Evolutionary conservation across 73 alveolate species (phyloP).

Genomic region (Tetrahymena malaccensis): DNA sequence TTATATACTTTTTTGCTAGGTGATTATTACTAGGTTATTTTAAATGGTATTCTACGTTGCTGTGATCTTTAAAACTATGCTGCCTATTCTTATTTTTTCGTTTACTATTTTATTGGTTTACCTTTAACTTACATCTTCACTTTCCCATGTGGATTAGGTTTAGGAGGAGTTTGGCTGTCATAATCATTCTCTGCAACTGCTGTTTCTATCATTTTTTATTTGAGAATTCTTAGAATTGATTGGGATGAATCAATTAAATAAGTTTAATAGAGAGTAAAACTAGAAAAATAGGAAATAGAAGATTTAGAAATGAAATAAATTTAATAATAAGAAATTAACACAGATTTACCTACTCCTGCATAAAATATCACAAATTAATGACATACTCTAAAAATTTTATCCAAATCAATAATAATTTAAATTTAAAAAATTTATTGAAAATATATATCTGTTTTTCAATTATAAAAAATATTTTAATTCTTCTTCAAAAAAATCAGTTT

Average conservation of each 20-base stretch:
- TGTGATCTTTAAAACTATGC: not conserved
- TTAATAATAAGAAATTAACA: not conserved
- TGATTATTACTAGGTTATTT: not conserved
- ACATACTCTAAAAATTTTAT: too few relatives aligned
- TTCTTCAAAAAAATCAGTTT: not conserved
- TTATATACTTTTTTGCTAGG: not conserved
- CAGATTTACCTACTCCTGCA: not conserved
- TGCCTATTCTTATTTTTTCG: not conserved
- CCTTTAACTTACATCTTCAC: not conserved
- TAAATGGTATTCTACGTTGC: not conserved
- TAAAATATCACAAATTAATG: not conserved
- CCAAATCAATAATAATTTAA: too few relatives aligned
- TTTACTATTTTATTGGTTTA: not conserved
- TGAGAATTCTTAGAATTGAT: not conserved
- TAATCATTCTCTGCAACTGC: not conserved
- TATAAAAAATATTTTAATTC: too few relatives aligned
- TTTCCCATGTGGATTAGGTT: not conserved
- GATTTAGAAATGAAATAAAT: not conserved
- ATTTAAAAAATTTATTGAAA: too few relatives aligned
- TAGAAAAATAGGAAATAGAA: not conserved
- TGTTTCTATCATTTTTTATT: not conserved
- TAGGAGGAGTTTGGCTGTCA: not conserved
- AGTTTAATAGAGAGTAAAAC: not conserved
- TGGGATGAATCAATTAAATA: not conserved
- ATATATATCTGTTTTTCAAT: too few relatives aligned